Conservation (phyloP, 345 rosid genomes). For the Sonneratia caseolaris region DNA sequence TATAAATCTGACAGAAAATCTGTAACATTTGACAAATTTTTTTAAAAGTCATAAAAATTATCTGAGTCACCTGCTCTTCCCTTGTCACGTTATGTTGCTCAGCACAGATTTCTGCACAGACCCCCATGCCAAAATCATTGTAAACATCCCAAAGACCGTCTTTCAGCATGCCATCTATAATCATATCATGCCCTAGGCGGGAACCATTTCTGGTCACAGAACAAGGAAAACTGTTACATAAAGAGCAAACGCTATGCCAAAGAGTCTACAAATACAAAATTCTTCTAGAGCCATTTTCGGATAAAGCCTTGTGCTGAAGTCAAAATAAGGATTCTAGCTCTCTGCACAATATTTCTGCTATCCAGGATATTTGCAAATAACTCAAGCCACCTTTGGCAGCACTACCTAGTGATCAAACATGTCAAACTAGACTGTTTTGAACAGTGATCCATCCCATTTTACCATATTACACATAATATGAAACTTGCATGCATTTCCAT, state of each 20-base stretch:
- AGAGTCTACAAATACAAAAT: background rate
- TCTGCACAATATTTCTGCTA: background rate
- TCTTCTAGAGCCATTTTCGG: no score
- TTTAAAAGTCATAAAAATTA: background rate
- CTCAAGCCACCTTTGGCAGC: background rate
- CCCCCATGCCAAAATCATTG: constrained; percentile 86
- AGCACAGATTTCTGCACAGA: constrained; percentile 88
- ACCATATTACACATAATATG: background rate
- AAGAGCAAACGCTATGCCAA: background rate
- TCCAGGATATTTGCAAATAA: background rate
- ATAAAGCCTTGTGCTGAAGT: no score
- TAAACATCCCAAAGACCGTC: constrained; percentile 99
- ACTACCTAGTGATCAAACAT: background rate
- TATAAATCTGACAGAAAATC: background rate
- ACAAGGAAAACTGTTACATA: background rate
- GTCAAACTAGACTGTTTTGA: background rate
- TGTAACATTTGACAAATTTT: background rate
- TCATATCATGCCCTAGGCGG: constrained; percentile 65
- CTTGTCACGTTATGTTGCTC: constrained; percentile 52
- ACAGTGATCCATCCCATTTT: background rate
- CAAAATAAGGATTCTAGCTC: no score
- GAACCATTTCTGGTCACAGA: constrained; percentile 65
- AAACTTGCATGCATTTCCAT: background rate
- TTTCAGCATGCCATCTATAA: constrained; percentile 86
- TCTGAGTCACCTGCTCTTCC: constrained; percentile 65